Base-by-base conservation (phyloP, 129 eudicot species). In the Calendula officinalis region DNA sequence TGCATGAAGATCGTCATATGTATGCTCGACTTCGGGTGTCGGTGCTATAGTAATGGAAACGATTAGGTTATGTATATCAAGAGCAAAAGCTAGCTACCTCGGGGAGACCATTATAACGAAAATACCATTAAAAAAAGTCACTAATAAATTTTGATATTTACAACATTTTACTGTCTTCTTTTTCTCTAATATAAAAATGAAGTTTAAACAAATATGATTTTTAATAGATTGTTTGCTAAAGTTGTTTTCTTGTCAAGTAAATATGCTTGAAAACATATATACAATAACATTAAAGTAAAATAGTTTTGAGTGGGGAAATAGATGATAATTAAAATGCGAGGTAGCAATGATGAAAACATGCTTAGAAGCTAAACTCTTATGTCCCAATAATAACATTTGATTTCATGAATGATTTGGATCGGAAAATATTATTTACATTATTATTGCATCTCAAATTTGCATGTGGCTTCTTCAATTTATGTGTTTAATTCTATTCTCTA, bases 281-380 rank as follows among this genome's bases (percentile, higher is more conserved):
- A 4, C 1, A 16, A 33, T 50, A 51, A 17, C 6, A 6, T 51
- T 4, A 66, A 39, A 37, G 12, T 5, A 40, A 41, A 45, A 34
- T 4, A 35, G 7, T 22, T 39, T 7, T 59, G 59, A 60, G 75
- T 59, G 67, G 75, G 75, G 60, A 59, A 17, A 43, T 69, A 47
- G 50, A 45, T 58, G 52, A 60, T 70, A 33, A 12, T 14, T 46
- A 48, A 22, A 44, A 35, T 64, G 40, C 8, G 71, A 62, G 44
- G 65, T 27, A 45, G 56, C 50, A 64, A 73, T 73, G 44, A 73
- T 73, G 77, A 56, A 64, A 73, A 64, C 72, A 73, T 73, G 71
- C 77, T 73, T 73, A 45, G 72, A 73, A 73, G 72, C 72, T 55
- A 73, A 73, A 64, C 66, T 54, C 73, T 38, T 55, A 64, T 56